Evolutionary conservation across 2,329 filamentous ascomycete genomes (phyloP), one percentile per base, ranked within the genome.

Genomic region (Aspergillus ibericus): DNA sequence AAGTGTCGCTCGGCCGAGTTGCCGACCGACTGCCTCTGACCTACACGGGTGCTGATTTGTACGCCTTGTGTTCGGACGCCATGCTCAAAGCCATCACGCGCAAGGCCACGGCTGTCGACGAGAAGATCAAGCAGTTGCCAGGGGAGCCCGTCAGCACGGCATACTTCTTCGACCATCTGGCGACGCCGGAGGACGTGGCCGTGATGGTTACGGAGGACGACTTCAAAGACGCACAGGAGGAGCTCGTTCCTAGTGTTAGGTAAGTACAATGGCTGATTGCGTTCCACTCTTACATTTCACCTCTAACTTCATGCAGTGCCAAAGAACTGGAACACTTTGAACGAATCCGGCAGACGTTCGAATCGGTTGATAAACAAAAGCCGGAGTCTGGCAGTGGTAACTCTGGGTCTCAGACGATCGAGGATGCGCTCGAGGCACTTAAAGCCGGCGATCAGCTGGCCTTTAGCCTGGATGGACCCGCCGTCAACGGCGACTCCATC

Each of bases 81-180:
- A 99, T 99, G 95, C 88, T 99, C 66, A 98, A 99, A 75, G 95
- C 95, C 18, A 93, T 99, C 59, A 99, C 95, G 2, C 87, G 95
- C 5, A 91, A 96, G 72, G 92, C 95, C 2, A 84, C 86, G 1
- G 82, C 85, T 1, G 93, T 98, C 2, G 95, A 99, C 72, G 82
- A 85, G 52, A 95, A 95, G 75, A 90, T 99, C 65, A 83, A 84
- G 20, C 81, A 82, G 4, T 81, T 96, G 49, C 77, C 81, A 44
- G 68, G 72, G 53, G 80, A 74, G 20, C 80, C 83, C 5, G 84
- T 97, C 63, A 90, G 90, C 1, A 96, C 93, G 1, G 93, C 93
- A 0, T 93, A 95, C 77, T 99, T 93, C 79, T 99, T 99, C 73
- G 95, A 99, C 72, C 93, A 98, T 76, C 82, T 91, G 65, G 92